Percentiles rank a stretch among this genome's conserved stretches.
Evolutionary conservation across 2,329 filamentous ascomycete species (phyloP).

Genomic region (Zasmidium citrigriseum): DNA sequence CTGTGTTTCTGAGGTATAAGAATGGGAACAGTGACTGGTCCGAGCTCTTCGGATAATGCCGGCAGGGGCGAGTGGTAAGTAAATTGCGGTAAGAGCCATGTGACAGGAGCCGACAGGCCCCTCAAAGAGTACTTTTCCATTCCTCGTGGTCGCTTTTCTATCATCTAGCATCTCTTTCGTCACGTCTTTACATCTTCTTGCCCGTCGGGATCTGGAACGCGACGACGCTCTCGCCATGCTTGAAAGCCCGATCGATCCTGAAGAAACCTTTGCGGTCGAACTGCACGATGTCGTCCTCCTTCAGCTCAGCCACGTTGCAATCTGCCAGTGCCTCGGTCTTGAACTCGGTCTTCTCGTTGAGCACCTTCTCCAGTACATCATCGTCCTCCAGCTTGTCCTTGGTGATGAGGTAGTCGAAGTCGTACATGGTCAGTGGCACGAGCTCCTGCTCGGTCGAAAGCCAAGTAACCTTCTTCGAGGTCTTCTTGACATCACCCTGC

Average conservation of each 20-base stretch:
- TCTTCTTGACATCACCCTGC: constrained; percentile 90
- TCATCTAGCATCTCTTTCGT: no score
- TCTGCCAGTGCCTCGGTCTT: constrained; percentile 77
- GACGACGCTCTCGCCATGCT: constrained; percentile 61
- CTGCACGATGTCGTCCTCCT: constrained; percentile 90
- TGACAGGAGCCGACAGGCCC: no score
- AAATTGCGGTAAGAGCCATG: no score
- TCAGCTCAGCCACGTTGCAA: constrained; percentile 74
- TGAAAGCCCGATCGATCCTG: constrained; percentile 70
- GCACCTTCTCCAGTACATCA: constrained; percentile 79
- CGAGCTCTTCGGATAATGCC: no score
- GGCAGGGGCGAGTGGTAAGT: no score
- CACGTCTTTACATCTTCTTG: constrained; percentile 43
- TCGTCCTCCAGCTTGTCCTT: constrained; percentile 93
- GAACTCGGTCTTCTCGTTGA: constrained; percentile 74
- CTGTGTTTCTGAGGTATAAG: no score
- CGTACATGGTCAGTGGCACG: constrained; percentile 80
- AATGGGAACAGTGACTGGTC: no score
- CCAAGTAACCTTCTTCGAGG: constrained; percentile 97
- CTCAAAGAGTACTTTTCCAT: no score
- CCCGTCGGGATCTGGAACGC: constrained; percentile 72
- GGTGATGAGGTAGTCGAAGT: constrained; percentile 92
- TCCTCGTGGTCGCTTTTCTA: no score
- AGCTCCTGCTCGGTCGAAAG: constrained; percentile 76
- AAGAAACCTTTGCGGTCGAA: constrained; percentile 93